Evolutionary conservation across 1,284 basidiomycete species (phyloP).

Genomic region (Naganishia liquefaciens): DNA sequence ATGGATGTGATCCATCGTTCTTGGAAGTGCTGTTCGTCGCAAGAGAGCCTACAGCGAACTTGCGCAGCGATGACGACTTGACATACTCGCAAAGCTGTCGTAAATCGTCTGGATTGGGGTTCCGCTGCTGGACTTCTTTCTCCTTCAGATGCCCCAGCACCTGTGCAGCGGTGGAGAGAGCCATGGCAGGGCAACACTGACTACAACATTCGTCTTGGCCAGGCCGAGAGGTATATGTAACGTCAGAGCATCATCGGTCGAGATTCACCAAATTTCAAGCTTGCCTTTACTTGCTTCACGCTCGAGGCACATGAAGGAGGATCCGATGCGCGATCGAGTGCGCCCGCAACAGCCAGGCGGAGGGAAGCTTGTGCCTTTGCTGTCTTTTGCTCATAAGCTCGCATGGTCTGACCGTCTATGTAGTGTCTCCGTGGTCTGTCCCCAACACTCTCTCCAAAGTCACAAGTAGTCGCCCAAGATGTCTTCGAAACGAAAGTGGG

Average conservation of each 20-base stretch:
- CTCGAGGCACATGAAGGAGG: constrained; percentile 8
- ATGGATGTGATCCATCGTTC: constrained; percentile 10
- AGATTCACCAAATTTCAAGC: constrained; percentile 9
- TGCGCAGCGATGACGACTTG: constrained; percentile 3
- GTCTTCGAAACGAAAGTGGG: constrained; percentile 67
- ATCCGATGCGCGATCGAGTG: constrained; percentile 16
- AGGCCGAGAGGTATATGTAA: no score
- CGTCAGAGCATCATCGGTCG: no score
- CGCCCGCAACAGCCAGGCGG: background rate
- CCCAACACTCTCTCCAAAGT: background rate
- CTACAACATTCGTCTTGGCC: background rate
- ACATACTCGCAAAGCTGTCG: constrained; percentile 25
- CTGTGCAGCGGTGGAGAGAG: constrained; percentile 16
- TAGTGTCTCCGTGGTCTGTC: background rate
- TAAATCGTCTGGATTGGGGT: constrained; percentile 18
- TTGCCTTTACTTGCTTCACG: background rate
- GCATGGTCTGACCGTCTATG: background rate
- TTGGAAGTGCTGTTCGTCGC: background rate
- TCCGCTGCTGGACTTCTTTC: constrained; percentile 20
- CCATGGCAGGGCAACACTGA: background rate
- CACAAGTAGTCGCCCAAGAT: background rate
- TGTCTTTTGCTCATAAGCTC: background rate
- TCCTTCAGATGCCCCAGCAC: constrained; percentile 18
- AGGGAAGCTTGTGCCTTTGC: constrained; percentile 13
- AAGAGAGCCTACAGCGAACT: background rate